A percentile compares a stretch with the other conserved stretches of the same genome.
These are phyloP conservation scores for Solanum piurae DNA, from an alignment of 257 asterid genomes.

Conservation along the genomic window DNA sequence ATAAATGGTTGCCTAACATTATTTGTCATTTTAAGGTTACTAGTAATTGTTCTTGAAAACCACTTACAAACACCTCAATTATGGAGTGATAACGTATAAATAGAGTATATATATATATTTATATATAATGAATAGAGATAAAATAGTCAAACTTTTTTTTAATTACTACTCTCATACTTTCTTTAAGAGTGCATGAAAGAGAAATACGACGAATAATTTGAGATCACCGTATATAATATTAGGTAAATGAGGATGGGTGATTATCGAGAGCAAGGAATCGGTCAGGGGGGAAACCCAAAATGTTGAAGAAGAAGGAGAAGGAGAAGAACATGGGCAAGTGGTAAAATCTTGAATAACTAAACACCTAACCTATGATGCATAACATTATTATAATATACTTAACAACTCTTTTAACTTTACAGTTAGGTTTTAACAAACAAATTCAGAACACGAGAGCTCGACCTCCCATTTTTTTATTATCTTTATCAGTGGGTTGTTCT, in stretches of 20 bases:
- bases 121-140: background rate
- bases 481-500: conserved; percentile 1
- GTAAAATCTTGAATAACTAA: conserved; percentile 17
- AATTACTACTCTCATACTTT: too few species aligned
- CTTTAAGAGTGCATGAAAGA: background rate
- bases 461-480: conserved; percentile 5
- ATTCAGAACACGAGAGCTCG: conserved; percentile 51
- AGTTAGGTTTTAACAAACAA: conserved; percentile 19
- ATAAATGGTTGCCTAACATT: background rate
- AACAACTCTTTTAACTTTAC: conserved; percentile 9
- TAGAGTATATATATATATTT: background rate
- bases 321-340: conserved; percentile 23
- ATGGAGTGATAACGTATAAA: background rate
- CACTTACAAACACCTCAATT: background rate
- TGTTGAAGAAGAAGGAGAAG: conserved; percentile 11
- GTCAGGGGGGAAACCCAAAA: conserved; percentile 5
- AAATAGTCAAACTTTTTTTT: too few species aligned
- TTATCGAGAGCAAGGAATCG: conserved; percentile 3
- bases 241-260: background rate
- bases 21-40: too few species aligned
- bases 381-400: background rate
- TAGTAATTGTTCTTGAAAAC: background rate
- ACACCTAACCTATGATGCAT: background rate
- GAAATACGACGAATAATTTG: background rate
- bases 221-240: background rate